Conservation (phyloP, 2,329 filamentous ascomycete species). For the Sclerotinia sclerotiorum region DNA sequence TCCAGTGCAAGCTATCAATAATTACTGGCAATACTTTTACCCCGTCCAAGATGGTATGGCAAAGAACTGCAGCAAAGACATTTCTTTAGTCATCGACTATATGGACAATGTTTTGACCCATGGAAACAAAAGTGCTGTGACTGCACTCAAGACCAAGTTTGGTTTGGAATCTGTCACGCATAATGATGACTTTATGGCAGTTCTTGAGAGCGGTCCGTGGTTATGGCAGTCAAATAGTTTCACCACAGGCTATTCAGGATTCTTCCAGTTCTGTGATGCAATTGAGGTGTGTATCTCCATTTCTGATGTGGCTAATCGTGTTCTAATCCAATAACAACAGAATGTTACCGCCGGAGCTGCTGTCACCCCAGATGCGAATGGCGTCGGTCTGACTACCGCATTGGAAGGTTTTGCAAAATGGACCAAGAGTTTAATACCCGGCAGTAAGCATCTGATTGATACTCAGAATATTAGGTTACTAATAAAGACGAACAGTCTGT, state of each 20-base stretch:
- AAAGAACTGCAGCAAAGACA: constrained; percentile 55
- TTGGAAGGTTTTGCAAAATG: constrained; percentile 56
- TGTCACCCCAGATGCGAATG: constrained; percentile 42
- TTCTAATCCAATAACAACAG: constrained; percentile 15
- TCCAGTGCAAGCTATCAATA: constrained; percentile 54
- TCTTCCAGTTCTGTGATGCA: constrained; percentile 47
- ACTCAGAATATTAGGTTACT: neutral
- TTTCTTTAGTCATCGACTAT: constrained; percentile 52
- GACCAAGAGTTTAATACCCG: constrained; percentile 50
- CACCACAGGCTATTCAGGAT: constrained; percentile 48
- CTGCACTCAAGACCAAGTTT: constrained; percentile 52
- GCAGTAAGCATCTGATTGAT: constrained; percentile 43
- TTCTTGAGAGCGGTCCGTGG: constrained; percentile 56
- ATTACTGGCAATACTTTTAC: constrained; percentile 60
- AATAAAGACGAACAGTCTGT: constrained; percentile 44
- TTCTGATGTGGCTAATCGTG: neutral
- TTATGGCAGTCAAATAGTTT: constrained; percentile 57
- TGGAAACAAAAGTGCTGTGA: constrained; percentile 46
- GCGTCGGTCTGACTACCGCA: constrained; percentile 55
- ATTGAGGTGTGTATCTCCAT: constrained; percentile 41
- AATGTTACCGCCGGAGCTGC: constrained; percentile 40
- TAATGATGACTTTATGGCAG: constrained; percentile 30
- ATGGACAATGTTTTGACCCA: constrained; percentile 51
- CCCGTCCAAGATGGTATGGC: constrained; percentile 59
- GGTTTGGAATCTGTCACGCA: constrained; percentile 45